phyloP scores from a whole-genome alignment of 345 rosid species.

The Heritiera littoralis region DNA sequence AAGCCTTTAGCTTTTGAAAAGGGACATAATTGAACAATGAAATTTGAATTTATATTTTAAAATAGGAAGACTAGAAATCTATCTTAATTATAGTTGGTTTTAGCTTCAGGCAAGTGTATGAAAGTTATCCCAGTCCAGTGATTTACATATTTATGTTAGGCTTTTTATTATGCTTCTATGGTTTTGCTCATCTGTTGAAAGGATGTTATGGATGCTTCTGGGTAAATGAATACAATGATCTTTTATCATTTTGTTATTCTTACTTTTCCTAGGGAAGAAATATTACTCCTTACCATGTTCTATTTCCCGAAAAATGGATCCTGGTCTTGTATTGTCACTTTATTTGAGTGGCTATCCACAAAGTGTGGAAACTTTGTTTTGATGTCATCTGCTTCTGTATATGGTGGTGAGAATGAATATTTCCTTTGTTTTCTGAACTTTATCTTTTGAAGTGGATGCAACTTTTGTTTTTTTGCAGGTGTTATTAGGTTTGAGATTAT shows the following conservation, averaged over 20 bases:
- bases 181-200: neutral
- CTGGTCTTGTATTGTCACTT: neutral
- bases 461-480: neutral
- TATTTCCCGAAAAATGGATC: constrained; percentile 6
- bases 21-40: neutral
- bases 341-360: neutral
- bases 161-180: neutral
- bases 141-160: constrained; percentile 5
- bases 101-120: neutral
- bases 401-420: constrained; percentile 2
- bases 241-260: neutral
- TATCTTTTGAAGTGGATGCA: constrained; percentile 5
- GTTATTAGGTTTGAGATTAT: neutral
- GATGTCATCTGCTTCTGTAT: constrained; percentile 13
- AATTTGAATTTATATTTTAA: neutral
- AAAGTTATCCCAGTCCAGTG: neutral
- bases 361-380: neutral
- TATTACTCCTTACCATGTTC: neutral
- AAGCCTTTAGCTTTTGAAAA: constrained; percentile 2
- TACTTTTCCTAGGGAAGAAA: neutral
- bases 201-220: neutral
- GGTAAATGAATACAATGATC: neutral
- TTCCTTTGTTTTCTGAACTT: constrained; percentile 14
- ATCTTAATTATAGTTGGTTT: constrained; percentile 8
- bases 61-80: neutral